Base-by-base conservation (phyloP, 768 basidiomycete species). In the Pleurotus ostreatus region DNA sequence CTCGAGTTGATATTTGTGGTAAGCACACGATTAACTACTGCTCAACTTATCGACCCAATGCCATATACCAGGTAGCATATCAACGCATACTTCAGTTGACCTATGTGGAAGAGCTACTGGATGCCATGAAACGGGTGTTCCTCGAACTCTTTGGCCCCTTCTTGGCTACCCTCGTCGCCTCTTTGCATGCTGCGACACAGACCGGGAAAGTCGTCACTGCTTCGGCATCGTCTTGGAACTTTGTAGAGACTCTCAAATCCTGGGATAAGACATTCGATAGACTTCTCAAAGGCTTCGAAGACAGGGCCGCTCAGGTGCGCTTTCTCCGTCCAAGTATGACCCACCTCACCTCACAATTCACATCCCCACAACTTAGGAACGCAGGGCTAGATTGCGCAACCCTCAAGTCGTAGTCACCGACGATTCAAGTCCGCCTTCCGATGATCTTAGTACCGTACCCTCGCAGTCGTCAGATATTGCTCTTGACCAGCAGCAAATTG, bases 1-100 rank as follows among this genome's bases (percentile, higher is more conserved):
- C 78, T 98, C 45, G 96, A 96, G 59, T 81, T 99, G 63, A 95
- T 98, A 55, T 98, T 99, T 66, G 96, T 97, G 67, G 94, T 95
- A 65, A 62, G 90, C 77, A 44, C 52, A 39, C 9, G 22, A 52
- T 52, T 25, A 30, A 38, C 5, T 46, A 53, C 23, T 25, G 46
- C 49, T 39, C 55, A 49, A 51, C 34, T 25, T 52, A 20, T 12
- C 53, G 58, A 55, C 56, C 57, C 45, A 20, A 16, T 58, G 23
- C 23, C 53, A 41, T 20, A 12, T 34, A 16, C 43, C 64, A 96
- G 94, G 94, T 96, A 54, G 93, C 94, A 39, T 98, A 97, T 74
- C 94, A 97, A 66, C 90, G 95, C 56, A 93, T 99, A 58, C 80
- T 99, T 15, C 94, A 96, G 59, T 80, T 99, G 38, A 87, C 94